Base-by-base conservation (phyloP, 352 stramenopile genomes). In the Phytophthora multivora region DNA sequence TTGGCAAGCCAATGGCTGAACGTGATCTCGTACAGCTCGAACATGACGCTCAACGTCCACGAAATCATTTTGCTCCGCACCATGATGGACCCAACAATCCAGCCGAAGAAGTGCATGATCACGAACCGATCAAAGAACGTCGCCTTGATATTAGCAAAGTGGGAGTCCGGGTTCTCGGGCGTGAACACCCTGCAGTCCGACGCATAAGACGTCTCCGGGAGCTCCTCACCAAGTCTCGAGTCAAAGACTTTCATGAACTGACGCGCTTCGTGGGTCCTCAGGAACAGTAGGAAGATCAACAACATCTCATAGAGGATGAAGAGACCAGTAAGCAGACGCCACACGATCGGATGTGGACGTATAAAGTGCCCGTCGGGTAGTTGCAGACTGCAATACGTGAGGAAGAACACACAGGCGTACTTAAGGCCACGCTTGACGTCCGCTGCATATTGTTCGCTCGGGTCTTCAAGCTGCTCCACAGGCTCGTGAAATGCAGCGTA, bases 291-390 rank as follows among this genome's bases (percentile, higher is more conserved):
- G 28, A 97, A 45, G 41, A 96, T 87, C 25, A 97, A 50, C 40
- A 94, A 62, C 76, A 98, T 94, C 63, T 98, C 88, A 69, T 98
- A 98, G 9, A 98, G 73, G 39, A 97, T 96, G 58, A 96, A 97
- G 35, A 89, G 73, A 18, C 91, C 92, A 12, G 94, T 97, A 38
- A 97, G 75, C 9, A 97, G 51, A 13, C 92, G 82, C 92, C 92
- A 98, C 35, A 97, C 74, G 36, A 95, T 91, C 26, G 92, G 92
- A 48, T 98, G 92, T 47, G 92, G 92, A 2, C 88, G 88, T 36
- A 91, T 71, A 43, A 95, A 93, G 54, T 96, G 88, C 10, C 86
- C 86, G 55, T 96, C 88, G 19, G 86, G 88, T 30, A 96, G 68
- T 59, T 96, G 88, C 43, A 96, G 66, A 63, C 71, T 72, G 71